A percentile compares a stretch with the other conserved stretches of the same genome.
Conservation (phyloP, 2,329 filamentous ascomycete genomes). For the Aureobasidium sp. region DNA sequence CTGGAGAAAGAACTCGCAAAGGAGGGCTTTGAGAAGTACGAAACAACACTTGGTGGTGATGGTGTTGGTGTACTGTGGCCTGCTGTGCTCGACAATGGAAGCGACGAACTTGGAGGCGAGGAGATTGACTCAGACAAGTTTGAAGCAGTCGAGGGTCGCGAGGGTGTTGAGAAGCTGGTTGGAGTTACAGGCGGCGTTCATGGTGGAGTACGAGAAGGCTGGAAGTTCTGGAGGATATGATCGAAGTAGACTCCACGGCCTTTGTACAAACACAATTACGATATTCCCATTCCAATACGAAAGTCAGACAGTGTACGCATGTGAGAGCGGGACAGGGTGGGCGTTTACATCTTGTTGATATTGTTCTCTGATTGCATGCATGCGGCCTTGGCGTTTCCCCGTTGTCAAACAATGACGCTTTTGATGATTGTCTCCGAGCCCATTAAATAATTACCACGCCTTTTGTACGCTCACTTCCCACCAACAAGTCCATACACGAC, state of each 20-base stretch:
- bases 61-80: slow-evolving; percentile 93
- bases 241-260: background rate
- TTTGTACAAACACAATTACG: background rate
- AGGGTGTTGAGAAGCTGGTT: slow-evolving; percentile 79
- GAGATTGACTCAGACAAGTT: slow-evolving; percentile 91
- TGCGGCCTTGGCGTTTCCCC: slow-evolving; percentile 3
- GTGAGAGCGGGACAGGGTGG: background rate
- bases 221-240: slow-evolving; percentile 27
- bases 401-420: slow-evolving; percentile 7
- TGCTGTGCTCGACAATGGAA: slow-evolving; percentile 77
- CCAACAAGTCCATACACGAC: background rate
- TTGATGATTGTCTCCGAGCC: background rate
- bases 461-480: no score
- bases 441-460: no score
- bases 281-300: no score
- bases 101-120: slow-evolving; percentile 73
- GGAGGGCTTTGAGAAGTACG: slow-evolving; percentile 70
- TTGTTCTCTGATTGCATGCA: slow-evolving; percentile 1
- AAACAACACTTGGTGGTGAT: slow-evolving; percentile 84
- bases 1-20: slow-evolving; percentile 52
- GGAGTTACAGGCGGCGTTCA: slow-evolving; percentile 48
- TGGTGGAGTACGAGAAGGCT: slow-evolving; percentile 22
- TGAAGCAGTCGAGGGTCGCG: slow-evolving; percentile 70
- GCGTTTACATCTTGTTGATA: background rate
- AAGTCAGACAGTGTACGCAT: no score